Evolutionary conservation across 208 protist species (phyloP), one percentile per base, ranked within the genome.

Genomic region (Leptomonas seymouri): DNA sequence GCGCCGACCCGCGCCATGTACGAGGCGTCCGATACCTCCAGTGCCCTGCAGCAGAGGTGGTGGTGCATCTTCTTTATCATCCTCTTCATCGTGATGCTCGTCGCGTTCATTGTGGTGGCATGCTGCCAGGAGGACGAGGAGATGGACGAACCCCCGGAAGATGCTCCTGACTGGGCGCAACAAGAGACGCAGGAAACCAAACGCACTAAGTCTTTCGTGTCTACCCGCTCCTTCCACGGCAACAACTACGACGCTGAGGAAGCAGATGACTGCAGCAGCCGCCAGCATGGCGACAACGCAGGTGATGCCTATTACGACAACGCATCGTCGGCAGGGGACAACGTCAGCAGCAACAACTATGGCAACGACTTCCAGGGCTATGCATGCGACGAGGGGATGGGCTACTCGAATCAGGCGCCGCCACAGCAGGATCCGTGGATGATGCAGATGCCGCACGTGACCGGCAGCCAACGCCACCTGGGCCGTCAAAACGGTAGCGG

Each of bases 131-230:
- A 85, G 31, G 56, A 72, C 50, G 80, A 85, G 62, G 69, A 79
- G 59, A 81, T 80, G 80, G 80, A 85, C 51, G 80, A 85, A 68
- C 80, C 80, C 23, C 76, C 76, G 55, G 80, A 85, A 61, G 76
- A 82, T 28, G 80, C 76, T 11, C 80, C 80, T 25, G 80, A 77
- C 58, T 85, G 80, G 80, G 80, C 76, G 18, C 51, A 79, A 48
- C 23, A 69, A 15, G 76, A 85, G 63, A 73, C 63, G 14, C 28
- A 50, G 0, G 20, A 42, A 62, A 36, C 54, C 36, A 36, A 69
- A 48, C 58, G 48, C 60, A 66, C 71, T 15, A 78, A 82, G 60
- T 74, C 70, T 44, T 81, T 78, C 51, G 60, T 82, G 31, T 77
- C 68, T 31, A 69, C 67, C n/a, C 71, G 62, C 69, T 74, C 69